Evolutionary conservation across 1,284 basidiomycete species (phyloP).

Genomic region (Trichosporon sp.): DNA sequence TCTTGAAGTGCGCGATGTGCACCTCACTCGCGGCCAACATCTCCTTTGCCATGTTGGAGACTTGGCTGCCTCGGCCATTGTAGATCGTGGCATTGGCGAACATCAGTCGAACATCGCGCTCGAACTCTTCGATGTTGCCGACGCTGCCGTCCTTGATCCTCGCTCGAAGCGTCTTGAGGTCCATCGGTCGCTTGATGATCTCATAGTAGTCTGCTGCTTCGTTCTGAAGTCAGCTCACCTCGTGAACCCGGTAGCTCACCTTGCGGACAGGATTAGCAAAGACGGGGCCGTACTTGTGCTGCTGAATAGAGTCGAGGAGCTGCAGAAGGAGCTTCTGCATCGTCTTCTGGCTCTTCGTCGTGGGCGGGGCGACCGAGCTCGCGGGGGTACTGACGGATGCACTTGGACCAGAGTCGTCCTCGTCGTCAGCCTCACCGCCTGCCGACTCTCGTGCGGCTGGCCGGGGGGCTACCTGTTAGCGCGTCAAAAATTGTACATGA

Average conservation of each 20-base stretch:
- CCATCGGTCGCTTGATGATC: conserved; percentile 84
- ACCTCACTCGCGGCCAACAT: conserved; percentile 80
- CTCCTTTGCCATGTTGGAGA: conserved; percentile 84
- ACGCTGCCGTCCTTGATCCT: conserved; percentile 76
- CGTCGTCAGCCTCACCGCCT: conserved; percentile 22
- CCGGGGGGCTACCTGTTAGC: conserved; percentile 35
- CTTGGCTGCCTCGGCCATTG: conserved; percentile 74
- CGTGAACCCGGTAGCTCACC: conserved; percentile 27
- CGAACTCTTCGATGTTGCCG: conserved; percentile 72
- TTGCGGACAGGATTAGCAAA: conserved; percentile 85
- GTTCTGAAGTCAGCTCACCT: conserved; percentile 11
- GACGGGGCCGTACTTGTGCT: conserved; percentile 78
- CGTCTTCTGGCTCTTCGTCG: conserved; percentile 6
- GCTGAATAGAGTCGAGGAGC: conserved; percentile 72
- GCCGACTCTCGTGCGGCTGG: conserved; percentile 25
- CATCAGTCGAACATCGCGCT: conserved; percentile 83
- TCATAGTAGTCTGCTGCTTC: conserved; percentile 73
- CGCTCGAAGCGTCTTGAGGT: conserved; percentile 79
- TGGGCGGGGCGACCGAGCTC: conserved; percentile 10
- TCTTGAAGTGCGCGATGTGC: conserved; percentile 66
- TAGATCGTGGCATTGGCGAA: conserved; percentile 96
- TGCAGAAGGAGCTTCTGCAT: conserved; percentile 70
- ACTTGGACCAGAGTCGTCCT: background rate
- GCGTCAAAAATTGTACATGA: conserved; percentile 11
- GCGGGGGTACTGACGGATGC: background rate